Percentiles rank a stretch among this genome's conserved stretches.
Conservation (phyloP, 2,329 filamentous ascomycete species). For the Didymella glomerata region DNA sequence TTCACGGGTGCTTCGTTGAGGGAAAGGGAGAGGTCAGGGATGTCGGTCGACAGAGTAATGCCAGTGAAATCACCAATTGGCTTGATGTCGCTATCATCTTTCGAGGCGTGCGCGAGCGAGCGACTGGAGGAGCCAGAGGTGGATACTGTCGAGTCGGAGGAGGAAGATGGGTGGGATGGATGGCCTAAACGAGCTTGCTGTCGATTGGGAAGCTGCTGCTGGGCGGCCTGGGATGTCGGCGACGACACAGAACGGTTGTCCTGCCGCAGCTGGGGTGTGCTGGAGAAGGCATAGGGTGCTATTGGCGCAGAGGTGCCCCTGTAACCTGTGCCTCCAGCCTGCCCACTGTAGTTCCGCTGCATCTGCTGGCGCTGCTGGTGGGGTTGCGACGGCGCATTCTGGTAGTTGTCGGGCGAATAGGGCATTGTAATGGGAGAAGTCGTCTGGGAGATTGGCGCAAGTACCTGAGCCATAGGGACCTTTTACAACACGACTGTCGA, state of each 20-base stretch:
- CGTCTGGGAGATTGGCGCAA: slow-evolving; percentile 58
- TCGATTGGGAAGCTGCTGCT: slow-evolving; percentile 40
- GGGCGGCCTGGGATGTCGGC: slow-evolving; percentile 55
- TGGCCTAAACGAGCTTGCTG: slow-evolving; percentile 45
- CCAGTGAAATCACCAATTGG: slow-evolving; percentile 52
- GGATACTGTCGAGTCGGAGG: slow-evolving; percentile 55
- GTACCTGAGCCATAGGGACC: slow-evolving; percentile 55
- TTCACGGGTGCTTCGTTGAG: slow-evolving; percentile 68
- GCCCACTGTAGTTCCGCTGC: slow-evolving; percentile 55
- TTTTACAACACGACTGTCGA: slow-evolving; percentile 29
- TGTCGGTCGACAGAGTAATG: slow-evolving; percentile 60
- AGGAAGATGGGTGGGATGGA: slow-evolving; percentile 52
- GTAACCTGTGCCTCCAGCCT: slow-evolving; percentile 52
- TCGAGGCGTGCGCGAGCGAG: slow-evolving; percentile 55
- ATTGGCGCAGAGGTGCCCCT: slow-evolving; percentile 56
- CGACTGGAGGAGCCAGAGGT: slow-evolving; percentile 61
- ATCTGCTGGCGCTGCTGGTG: slow-evolving; percentile 45
- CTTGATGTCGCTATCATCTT: slow-evolving; percentile 59
- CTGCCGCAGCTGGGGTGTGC: slow-evolving; percentile 63
- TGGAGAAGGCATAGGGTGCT: slow-evolving; percentile 60
- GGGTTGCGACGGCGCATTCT: slow-evolving; percentile 48
- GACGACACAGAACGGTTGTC: slow-evolving; percentile 65
- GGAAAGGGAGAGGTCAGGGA: slow-evolving; percentile 64
- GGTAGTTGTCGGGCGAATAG: slow-evolving; percentile 60
- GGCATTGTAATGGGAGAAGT: slow-evolving; percentile 60